phyloP scores from a whole-genome alignment of 2,329 filamentous ascomycete species.

The Venturia aucupariae region DNA sequence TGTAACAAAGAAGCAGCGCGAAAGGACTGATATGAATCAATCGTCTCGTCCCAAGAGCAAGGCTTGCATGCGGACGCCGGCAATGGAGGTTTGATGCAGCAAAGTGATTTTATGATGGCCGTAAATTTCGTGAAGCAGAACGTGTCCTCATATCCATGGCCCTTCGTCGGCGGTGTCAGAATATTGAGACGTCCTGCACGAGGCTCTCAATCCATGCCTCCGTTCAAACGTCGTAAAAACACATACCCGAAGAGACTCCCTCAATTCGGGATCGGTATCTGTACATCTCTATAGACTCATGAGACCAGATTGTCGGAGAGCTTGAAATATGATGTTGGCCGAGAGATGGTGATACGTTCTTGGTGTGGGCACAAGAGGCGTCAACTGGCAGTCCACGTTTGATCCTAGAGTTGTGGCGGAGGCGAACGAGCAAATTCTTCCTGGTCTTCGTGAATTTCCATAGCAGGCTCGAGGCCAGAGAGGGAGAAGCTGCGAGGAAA shows the following conservation, averaged over 20 bases:
- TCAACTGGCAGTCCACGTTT: neutral
- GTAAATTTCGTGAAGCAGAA: neutral
- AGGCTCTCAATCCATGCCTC: neutral
- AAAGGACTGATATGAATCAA: neutral
- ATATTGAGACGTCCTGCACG: neutral
- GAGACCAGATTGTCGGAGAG: neutral
- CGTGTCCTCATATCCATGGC: neutral
- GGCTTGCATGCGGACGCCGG: neutral
- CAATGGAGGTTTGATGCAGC: neutral
- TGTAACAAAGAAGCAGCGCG: neutral
- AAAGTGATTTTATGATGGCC: neutral
- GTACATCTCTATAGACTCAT: neutral
- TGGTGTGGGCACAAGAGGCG: neutral
- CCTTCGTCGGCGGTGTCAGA: neutral
- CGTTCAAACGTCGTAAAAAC: neutral
- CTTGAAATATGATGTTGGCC: neutral
- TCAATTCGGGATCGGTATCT: neutral
- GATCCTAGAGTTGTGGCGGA: neutral
- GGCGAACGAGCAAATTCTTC: neutral
- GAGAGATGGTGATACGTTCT: neutral
- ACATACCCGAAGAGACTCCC: neutral
- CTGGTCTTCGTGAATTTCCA: slow-evolving; percentile 11
- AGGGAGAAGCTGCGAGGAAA: slow-evolving; percentile 35
- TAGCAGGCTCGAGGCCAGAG: slow-evolving; percentile 11
- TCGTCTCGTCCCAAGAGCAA: neutral